Percentiles rank a stretch among this genome's conserved stretches.
Evolutionary conservation across 495 filamentous ascomycete genomes (phyloP).

Genomic region (Penicillium malachiteum): DNA sequence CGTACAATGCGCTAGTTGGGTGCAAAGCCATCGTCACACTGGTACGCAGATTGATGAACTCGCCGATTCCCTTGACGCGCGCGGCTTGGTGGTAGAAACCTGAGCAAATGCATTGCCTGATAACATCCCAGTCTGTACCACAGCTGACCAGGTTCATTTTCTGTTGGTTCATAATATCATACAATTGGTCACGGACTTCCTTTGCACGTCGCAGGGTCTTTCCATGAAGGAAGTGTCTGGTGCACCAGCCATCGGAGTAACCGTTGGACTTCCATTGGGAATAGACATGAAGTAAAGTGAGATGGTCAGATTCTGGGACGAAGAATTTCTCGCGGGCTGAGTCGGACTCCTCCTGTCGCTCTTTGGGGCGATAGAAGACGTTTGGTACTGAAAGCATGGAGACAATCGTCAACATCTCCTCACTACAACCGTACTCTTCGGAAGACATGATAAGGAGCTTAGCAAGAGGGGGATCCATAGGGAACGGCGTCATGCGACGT

Average conservation of each 20-base stretch:
- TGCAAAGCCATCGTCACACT: constrained; percentile 92
- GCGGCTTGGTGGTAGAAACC: constrained; percentile 99
- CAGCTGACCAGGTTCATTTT: constrained; percentile 86
- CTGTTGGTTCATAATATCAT: constrained; percentile 93
- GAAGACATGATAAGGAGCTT: constrained; percentile 89
- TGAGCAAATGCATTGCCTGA: constrained; percentile 94
- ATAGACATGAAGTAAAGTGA: constrained; percentile 95
- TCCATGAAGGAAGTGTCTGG: constrained; percentile 86
- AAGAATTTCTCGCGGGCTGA: constrained; percentile 98
- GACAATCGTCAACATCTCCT: constrained; percentile 98
- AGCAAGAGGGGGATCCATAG: constrained; percentile 91
- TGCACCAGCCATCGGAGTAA: constrained; percentile 87
- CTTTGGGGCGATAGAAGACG: constrained; percentile 97
- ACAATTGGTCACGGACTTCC: constrained; percentile 89
- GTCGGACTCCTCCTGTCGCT: constrained; percentile 95
- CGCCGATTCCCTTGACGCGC: constrained; percentile 91
- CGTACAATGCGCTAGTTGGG: constrained; percentile 89
- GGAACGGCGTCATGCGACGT: constrained; percentile 92
- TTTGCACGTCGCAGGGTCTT: constrained; percentile 88
- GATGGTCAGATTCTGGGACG: constrained; percentile 93
- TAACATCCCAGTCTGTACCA: constrained; percentile 94
- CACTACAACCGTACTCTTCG: constrained; percentile 85
- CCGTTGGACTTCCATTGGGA: constrained; percentile 93
- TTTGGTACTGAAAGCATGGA: constrained; percentile 96
- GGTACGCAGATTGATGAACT: constrained; percentile 95